Conservation (phyloP, 2,329 filamentous ascomycete genomes). For the Penicillium sumatraense region DNA sequence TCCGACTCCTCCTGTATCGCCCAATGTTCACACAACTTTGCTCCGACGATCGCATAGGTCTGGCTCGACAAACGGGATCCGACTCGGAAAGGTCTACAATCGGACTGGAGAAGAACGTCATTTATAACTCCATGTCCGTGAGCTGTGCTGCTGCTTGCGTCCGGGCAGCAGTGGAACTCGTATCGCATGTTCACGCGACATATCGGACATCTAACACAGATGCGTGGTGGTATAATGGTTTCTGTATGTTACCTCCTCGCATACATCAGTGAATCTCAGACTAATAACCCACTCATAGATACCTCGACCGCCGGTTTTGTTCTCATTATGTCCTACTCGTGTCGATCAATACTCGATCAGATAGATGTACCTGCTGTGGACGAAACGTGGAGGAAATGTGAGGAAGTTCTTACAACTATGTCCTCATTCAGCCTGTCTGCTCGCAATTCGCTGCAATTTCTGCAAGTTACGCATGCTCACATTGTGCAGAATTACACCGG, state of each 20-base stretch:
- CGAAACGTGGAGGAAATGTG: constrained; percentile 33
- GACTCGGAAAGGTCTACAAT: constrained; percentile 1
- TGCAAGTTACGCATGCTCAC: constrained; percentile 29
- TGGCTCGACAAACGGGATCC: constrained; percentile 8
- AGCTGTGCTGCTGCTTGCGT: constrained; percentile 40
- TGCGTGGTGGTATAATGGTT: constrained; percentile 47
- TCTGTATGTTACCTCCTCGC: constrained; percentile 34
- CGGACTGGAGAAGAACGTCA: constrained; percentile 19
- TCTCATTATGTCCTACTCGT: constrained; percentile 35
- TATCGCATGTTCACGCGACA: constrained; percentile 35
- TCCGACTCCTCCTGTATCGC: constrained; percentile 39
- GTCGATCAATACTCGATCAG: constrained; percentile 24
- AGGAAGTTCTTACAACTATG: constrained; percentile 33
- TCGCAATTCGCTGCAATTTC: constrained; percentile 35
- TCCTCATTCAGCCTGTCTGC: constrained; percentile 34
- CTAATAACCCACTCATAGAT: constrained; percentile 19
- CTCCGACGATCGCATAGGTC: constrained; percentile 23
- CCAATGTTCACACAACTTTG: constrained; percentile 41
- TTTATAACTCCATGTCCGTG: constrained; percentile 31
- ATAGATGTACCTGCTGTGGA: constrained; percentile 23
- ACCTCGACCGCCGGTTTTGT: constrained; percentile 38
- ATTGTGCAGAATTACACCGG: constrained; percentile 24
- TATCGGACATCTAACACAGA: constrained; percentile 32
- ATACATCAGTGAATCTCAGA: background rate
- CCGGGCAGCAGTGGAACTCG: constrained; percentile 34